Conservation (phyloP, 306 rosid genomes). For the Cyamopsis tetragonoloba region DNA sequence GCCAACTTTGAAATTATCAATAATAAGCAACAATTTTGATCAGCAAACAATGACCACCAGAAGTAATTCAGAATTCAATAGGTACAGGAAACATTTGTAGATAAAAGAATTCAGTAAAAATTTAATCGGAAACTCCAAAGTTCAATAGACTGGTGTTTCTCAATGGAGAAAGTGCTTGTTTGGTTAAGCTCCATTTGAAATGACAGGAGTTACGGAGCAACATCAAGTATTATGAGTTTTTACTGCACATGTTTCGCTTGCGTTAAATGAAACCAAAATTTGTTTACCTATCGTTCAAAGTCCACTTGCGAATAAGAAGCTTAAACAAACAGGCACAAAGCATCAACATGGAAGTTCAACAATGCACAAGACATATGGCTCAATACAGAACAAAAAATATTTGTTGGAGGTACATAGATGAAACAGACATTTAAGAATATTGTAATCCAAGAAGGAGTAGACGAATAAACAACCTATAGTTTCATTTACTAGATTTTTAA, state of each 20-base stretch:
- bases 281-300: no score
- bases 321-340: no score
- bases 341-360: background rate
- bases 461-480: background rate
- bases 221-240: no score
- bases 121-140: background rate
- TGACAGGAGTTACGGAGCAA: no score
- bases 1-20: background rate
- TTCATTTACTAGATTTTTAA: no score
- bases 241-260: no score
- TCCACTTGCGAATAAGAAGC: no score
- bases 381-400: slow-evolving; percentile 12
- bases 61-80: background rate
- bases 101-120: background rate
- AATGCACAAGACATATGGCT: background rate
- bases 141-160: background rate
- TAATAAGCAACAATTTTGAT: background rate
- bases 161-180: background rate
- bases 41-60: background rate
- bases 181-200: no score
- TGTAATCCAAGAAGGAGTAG: background rate
- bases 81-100: background rate
- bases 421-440: background rate
- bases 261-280: no score
- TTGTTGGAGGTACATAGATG: background rate